Conservation (phyloP, 805 yeast genomes). For the Dipodascus albidus region DNA sequence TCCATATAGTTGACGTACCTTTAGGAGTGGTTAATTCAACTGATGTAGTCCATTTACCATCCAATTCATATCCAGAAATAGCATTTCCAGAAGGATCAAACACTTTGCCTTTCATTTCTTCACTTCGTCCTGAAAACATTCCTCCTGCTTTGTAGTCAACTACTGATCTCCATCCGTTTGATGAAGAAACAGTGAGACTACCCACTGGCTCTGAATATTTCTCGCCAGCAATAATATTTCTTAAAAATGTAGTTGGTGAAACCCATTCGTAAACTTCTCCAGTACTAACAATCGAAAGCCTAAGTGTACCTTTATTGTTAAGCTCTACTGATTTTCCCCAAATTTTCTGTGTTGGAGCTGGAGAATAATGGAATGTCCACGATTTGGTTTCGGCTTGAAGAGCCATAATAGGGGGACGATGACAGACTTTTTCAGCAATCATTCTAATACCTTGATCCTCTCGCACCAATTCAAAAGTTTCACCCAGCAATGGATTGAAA, state of each 20-base stretch:
- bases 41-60: slow-evolving; percentile 80
- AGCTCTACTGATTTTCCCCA: slow-evolving; percentile 94
- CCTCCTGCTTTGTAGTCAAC: slow-evolving; percentile 73
- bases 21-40: slow-evolving; percentile 34
- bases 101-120: slow-evolving; percentile 31
- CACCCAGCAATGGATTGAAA: slow-evolving; percentile 89
- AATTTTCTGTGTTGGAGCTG: slow-evolving; percentile 61
- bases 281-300: slow-evolving; percentile 41
- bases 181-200: slow-evolving; percentile 50
- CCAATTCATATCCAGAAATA: slow-evolving; percentile 14
- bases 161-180: slow-evolving; percentile 56
- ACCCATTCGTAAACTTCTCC: slow-evolving; percentile 71
- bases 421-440: slow-evolving; percentile 76
- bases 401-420: slow-evolving; percentile 81
- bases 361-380: slow-evolving; percentile 42
- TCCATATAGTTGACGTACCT: slow-evolving; percentile 45
- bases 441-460: slow-evolving; percentile 70
- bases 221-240: slow-evolving; percentile 90
- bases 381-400: slow-evolving; percentile 52
- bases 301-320: slow-evolving; percentile 58
- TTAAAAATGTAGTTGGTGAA: slow-evolving; percentile 71
- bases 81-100: slow-evolving; percentile 26
- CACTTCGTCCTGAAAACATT: slow-evolving; percentile 79
- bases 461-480: slow-evolving; percentile 80
- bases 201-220: slow-evolving; percentile 83